A percentile compares a stretch with the other conserved stretches of the same genome.
These are phyloP conservation scores for Nicotiana attenuata DNA, from an alignment of 257 asterid genomes.

Conservation along the genomic window DNA sequence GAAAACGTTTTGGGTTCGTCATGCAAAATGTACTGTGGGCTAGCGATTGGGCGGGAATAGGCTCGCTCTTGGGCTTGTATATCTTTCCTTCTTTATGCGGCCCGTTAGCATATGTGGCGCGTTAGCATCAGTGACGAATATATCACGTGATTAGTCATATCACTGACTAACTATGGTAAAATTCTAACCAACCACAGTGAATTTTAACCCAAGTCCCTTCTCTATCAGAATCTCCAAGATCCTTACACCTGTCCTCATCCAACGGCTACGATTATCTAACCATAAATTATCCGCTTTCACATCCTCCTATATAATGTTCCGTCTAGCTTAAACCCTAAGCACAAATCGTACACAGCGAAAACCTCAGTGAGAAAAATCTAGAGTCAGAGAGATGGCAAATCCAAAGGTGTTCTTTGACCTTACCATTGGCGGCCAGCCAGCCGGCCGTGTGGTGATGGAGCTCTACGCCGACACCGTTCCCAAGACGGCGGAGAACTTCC, in stretches of 20 bases:
- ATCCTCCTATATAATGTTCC: constrained; percentile 32
- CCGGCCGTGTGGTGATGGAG: constrained; percentile 65
- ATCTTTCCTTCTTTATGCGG: too few relatives aligned
- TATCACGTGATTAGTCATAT: constrained; percentile 9
- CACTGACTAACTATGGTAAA: neutral
- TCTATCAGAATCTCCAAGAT: constrained; percentile 19
- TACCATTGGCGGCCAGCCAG: constrained; percentile 50
- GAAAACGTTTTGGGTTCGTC: too few relatives aligned
- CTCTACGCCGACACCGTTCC: constrained; percentile 54
- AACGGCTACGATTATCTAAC: constrained; percentile 25
- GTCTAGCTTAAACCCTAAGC: constrained; percentile 29
- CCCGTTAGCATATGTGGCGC: too few relatives aligned
- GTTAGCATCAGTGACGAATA: neutral
- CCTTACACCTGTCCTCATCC: constrained; percentile 21
- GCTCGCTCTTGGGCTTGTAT: too few relatives aligned
- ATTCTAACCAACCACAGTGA: neutral
- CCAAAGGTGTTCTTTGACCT: constrained; percentile 71
- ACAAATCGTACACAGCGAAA: constrained; percentile 2
- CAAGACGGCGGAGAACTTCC: constrained; percentile 59
- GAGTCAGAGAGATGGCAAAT: constrained; percentile 31
- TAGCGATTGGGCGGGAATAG: too few relatives aligned
- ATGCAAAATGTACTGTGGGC: too few relatives aligned
- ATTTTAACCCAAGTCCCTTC: neutral
- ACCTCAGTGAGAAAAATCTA: neutral
- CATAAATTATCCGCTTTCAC: constrained; percentile 18